A percentile compares a stretch with the other conserved stretches of the same genome.
Evolutionary conservation across 1,284 basidiomycete genomes (phyloP).

Genomic region (Coniferiporia weirii): DNA sequence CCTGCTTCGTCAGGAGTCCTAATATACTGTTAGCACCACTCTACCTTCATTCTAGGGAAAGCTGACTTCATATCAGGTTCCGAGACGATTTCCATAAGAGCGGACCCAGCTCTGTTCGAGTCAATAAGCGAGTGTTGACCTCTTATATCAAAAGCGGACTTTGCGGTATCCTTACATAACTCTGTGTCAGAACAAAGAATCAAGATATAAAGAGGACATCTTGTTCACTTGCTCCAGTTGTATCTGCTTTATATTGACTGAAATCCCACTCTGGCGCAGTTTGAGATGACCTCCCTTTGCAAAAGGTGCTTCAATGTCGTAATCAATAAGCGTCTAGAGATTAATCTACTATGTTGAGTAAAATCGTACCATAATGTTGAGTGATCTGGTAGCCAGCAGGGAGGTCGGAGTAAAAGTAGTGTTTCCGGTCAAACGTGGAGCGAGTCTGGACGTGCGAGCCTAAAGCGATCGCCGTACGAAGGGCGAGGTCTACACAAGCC

Average conservation of each 20-base stretch:
- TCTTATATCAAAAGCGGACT: slow-evolving; percentile 67
- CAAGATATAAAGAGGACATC: background rate
- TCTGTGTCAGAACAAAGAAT: slow-evolving; percentile 1
- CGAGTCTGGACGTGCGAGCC: slow-evolving; percentile 62
- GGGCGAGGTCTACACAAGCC: slow-evolving; percentile 75
- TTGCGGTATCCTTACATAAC: slow-evolving; percentile 80
- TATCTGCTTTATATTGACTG: slow-evolving; percentile 85
- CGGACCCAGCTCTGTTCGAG: slow-evolving; percentile 86
- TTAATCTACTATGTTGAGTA: background rate
- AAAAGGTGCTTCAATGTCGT: slow-evolving; percentile 58
- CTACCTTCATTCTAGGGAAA: background rate
- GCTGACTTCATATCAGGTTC: slow-evolving; percentile 83
- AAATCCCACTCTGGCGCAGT: slow-evolving; percentile 39
- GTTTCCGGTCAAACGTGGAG: slow-evolving; percentile 94
- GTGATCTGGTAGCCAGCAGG: slow-evolving; percentile 97
- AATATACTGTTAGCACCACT: background rate
- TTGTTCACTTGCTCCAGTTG: slow-evolving; percentile 86
- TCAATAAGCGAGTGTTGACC: slow-evolving; percentile 68
- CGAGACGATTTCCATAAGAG: slow-evolving; percentile 95
- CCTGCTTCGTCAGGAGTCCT: slow-evolving; percentile 91
- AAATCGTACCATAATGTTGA: slow-evolving; percentile 78
- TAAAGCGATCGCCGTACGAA: slow-evolving; percentile 81
- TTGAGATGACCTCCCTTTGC: slow-evolving; percentile 66
- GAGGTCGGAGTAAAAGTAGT: slow-evolving; percentile 97
- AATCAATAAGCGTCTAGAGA: background rate